Conservation (phyloP, 2,329 filamentous ascomycete species). For the Apiospora sp. region DNA sequence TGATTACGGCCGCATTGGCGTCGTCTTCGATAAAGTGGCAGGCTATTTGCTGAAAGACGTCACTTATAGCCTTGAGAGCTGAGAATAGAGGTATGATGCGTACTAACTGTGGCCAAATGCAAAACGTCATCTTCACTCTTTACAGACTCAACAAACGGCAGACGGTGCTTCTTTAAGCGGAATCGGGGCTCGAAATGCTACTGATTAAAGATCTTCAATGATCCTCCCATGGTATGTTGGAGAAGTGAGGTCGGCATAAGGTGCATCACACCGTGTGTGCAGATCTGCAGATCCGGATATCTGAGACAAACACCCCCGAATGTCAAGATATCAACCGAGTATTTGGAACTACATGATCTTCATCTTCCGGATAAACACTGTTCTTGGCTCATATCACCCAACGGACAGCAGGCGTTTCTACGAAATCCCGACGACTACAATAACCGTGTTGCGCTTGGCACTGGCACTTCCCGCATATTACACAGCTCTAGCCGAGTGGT, state of each 20-base stretch:
- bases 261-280: background rate
- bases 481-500: background rate
- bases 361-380: background rate
- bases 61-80: background rate
- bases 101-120: background rate
- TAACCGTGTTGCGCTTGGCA: background rate
- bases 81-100: background rate
- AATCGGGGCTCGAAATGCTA: background rate
- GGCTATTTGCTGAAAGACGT: background rate
- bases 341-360: constrained; percentile 4
- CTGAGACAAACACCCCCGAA: background rate
- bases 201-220: background rate
- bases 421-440: background rate
- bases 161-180: background rate
- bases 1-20: background rate
- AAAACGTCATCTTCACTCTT: background rate
- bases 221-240: background rate
- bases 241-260: background rate
- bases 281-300: constrained; percentile 14
- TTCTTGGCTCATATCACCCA: background rate
- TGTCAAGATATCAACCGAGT: constrained; percentile 6
- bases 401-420: background rate
- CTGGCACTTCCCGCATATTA: background rate
- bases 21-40: background rate
- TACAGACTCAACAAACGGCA: background rate